Evolutionary conservation across 495 filamentous ascomycete genomes (phyloP), one percentile per base, ranked within the genome.

Genomic region (Aspergillus steynii): DNA sequence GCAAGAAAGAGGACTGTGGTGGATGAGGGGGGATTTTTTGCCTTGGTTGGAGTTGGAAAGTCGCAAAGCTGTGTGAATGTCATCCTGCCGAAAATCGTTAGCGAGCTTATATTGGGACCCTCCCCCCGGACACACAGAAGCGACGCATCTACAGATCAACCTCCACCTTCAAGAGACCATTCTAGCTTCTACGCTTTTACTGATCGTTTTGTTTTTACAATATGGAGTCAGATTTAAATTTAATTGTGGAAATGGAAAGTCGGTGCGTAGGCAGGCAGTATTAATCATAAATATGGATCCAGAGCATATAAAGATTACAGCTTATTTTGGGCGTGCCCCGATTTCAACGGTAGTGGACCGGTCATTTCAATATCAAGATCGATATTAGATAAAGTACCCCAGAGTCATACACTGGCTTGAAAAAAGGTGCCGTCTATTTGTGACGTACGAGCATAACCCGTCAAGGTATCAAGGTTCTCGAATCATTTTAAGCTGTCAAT

Each of bases 1-100:
- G 49, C 63, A 69, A 65, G 66, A 71, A 58, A 77, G 69, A 58
- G 64, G 64, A 60, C 64, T 71, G 72, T 75, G 70, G 78, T 73
- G 68, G 72, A 56, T 70, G 67, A 66, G 63, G 66, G 63, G 68
- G 69, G 68, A 71, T 79, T 80, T 73, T 72, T 75, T 72, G 69
- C 69, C 67, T 66, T 69, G 68, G 65, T 70, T 71, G 69, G 63
- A 71, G 68, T 67, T 75, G 70, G 65, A 71, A 77, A 69, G 70
- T 71, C 67, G 69, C 63, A 67, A 67, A 75, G 76, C 76, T 79
- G 78, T 80, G 78, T 74, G 78, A 71, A 71, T 63, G 67, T 65
- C 71, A 64, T 67, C 65, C 70, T 64, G 66, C 77, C 76, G 75
- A 81, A 79, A 77, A 75, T 75, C 74, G 76, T 78, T 80, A 79